A percentile compares a stretch with the other conserved stretches of the same genome.
Conservation (phyloP, 2,329 filamentous ascomycete species). For the Colletotrichum paranaense region DNA sequence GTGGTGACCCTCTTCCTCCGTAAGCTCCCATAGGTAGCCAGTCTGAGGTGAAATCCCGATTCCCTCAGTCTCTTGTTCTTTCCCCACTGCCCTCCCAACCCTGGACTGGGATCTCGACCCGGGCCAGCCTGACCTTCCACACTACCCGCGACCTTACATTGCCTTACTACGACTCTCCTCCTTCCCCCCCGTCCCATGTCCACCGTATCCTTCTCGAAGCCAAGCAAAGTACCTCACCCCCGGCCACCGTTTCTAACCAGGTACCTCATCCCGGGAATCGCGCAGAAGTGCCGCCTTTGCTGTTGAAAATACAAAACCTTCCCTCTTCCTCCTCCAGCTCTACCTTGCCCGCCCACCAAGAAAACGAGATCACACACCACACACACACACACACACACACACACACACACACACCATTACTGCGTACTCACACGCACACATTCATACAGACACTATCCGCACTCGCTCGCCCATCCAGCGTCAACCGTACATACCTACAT, state of each 20-base stretch:
- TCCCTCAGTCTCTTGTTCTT: conserved; percentile 32
- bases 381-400: not conserved
- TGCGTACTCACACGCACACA: not conserved
- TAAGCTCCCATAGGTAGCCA: not conserved
- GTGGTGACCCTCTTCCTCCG: not conserved
- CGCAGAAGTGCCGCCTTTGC: conserved; percentile 32
- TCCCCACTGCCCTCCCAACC: conserved; percentile 23
- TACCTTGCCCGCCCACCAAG: conserved; percentile 32
- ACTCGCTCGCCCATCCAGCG: conserved; percentile 22
- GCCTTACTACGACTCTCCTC: conserved; percentile 12
- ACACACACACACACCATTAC: not conserved
- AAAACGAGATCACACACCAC: conserved; percentile 31
- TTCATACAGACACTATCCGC: not conserved
- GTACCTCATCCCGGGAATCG: conserved; percentile 30
- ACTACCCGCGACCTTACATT: conserved; percentile 11
- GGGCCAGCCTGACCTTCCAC: conserved; percentile 31
- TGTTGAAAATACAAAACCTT: conserved; percentile 34
- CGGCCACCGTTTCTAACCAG: conserved; percentile 29
- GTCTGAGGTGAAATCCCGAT: conserved; percentile 22
- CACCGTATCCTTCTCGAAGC: conserved; percentile 37
- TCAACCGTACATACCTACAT: conserved; percentile 28
- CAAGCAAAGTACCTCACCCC: conserved; percentile 33
- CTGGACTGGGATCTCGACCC: conserved; percentile 25
- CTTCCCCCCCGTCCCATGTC: conserved; percentile 20
- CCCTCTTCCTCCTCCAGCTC: conserved; percentile 23